Conservation (phyloP, 169 alveolate genomes). For the Cryptosporidium meleagridis region DNA sequence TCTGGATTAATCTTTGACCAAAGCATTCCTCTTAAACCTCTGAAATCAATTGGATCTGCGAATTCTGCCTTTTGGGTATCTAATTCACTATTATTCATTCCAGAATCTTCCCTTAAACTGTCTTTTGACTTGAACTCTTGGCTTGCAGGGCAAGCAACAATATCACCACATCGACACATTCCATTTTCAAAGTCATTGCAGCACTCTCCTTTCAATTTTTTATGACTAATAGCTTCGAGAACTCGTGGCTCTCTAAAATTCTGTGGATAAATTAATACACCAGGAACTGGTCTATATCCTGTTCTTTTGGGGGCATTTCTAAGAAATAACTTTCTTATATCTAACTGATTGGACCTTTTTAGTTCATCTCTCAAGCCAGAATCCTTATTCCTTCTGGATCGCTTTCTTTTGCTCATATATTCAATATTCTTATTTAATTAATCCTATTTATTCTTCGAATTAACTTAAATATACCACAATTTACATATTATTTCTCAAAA, state of each 20-base stretch:
- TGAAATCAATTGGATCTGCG: slow-evolving; percentile 61
- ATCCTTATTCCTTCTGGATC: slow-evolving; percentile 21
- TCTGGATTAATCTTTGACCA: slow-evolving; percentile 62
- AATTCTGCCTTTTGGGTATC: neutral
- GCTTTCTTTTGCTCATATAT: slow-evolving; percentile 47
- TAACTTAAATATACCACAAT: neutral
- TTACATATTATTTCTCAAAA: neutral
- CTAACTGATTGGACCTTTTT: slow-evolving; percentile 15
- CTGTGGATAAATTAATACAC: slow-evolving; percentile 58
- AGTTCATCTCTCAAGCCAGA: slow-evolving; percentile 4
- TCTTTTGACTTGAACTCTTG: slow-evolving; percentile 51
- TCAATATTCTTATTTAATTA: neutral
- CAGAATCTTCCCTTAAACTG: slow-evolving; percentile 5
- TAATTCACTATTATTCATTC: neutral
- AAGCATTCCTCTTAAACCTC: slow-evolving; percentile 64
- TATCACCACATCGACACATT: slow-evolving; percentile 60
- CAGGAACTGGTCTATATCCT: slow-evolving; percentile 72
- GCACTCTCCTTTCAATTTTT: slow-evolving; percentile 9
- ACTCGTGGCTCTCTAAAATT: slow-evolving; percentile 56
- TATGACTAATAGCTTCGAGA: slow-evolving; percentile 1
- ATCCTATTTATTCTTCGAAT: neutral
- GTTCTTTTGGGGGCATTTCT: slow-evolving; percentile 72
- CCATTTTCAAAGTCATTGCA: slow-evolving; percentile 31
- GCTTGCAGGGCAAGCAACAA: slow-evolving; percentile 67
- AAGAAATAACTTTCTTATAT: slow-evolving; percentile 39